phyloP scores from a whole-genome alignment of 441 rosid species.

The Erysimum cheiri region DNA sequence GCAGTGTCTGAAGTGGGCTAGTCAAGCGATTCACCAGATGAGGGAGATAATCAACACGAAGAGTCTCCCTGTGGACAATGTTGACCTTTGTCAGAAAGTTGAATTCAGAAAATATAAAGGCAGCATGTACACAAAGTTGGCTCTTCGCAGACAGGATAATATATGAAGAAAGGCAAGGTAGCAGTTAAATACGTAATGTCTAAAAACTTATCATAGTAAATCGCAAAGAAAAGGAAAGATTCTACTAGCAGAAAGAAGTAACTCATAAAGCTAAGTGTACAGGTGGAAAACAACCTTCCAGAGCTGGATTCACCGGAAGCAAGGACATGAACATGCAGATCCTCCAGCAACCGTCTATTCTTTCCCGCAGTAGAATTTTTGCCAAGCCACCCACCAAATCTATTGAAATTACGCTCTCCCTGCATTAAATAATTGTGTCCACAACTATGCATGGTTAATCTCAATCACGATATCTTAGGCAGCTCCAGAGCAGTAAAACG shows the following conservation, averaged over 20 bases:
- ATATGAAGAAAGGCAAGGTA: constrained; percentile 20
- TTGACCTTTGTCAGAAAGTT: constrained; percentile 30
- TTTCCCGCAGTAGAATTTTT: constrained; percentile 92
- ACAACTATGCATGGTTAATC: constrained; percentile 30
- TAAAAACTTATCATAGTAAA: constrained; percentile 16
- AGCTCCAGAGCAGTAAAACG: constrained; percentile 16
- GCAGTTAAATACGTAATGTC: not conserved
- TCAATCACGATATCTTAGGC: constrained; percentile 15
- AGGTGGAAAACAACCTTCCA: constrained; percentile 65
- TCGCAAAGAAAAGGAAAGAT: not conserved
- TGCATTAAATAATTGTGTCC: constrained; percentile 45
- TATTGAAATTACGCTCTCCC: constrained; percentile 96
- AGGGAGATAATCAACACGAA: constrained; percentile 81
- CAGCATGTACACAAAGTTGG: constrained; percentile 9
- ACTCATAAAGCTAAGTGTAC: constrained; percentile 17
- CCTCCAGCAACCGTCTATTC: constrained; percentile 89
- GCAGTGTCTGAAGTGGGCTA: constrained; percentile 78
- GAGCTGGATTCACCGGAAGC: constrained; percentile 86
- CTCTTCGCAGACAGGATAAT: constrained; percentile 20
- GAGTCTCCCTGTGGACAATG: constrained; percentile 63
- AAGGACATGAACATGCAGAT: constrained; percentile 93
- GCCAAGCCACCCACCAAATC: constrained; percentile 99
- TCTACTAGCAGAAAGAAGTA: constrained; percentile 28
- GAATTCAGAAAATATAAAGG: constrained; percentile 4
- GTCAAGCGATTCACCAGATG: constrained; percentile 75